Evolutionary conservation across 2,329 filamentous ascomycete species (phyloP).

Genomic region (Hymenoscyphus salicellus): DNA sequence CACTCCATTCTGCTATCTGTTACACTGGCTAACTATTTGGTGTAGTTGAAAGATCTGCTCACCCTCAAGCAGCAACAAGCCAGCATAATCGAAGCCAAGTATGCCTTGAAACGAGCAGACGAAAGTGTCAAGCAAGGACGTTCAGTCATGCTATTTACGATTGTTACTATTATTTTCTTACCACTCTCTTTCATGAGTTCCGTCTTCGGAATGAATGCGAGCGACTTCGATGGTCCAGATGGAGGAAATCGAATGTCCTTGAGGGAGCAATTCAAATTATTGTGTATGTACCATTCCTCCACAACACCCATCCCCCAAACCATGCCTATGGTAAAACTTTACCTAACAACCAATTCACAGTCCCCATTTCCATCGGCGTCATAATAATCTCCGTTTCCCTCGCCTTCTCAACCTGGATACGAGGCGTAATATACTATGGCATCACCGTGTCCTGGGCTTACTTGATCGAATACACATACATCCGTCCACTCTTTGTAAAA

Average conservation of each 20-base stretch:
- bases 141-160: slow-evolving; percentile 25
- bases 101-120: slow-evolving; percentile 40
- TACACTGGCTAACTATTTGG: not conserved
- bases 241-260: slow-evolving; percentile 15
- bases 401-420: slow-evolving; percentile 18
- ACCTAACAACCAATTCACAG: slow-evolving; percentile 6
- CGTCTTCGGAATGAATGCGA: slow-evolving; percentile 23
- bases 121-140: slow-evolving; percentile 42
- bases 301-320: not conserved
- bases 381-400: slow-evolving; percentile 13
- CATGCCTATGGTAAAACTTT: too few species aligned
- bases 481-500: not conserved
- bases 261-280: slow-evolving; percentile 13
- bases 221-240: slow-evolving; percentile 8
- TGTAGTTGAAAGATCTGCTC: slow-evolving; percentile 36
- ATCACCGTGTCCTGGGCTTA: slow-evolving; percentile 5
- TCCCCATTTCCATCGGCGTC: slow-evolving; percentile 16
- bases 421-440: slow-evolving; percentile 9
- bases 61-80: slow-evolving; percentile 47
- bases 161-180: slow-evolving; percentile 23
- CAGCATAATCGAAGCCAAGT: slow-evolving; percentile 43
- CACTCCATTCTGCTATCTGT: not conserved
- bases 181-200: slow-evolving; percentile 25
- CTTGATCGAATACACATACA: slow-evolving; percentile 8
- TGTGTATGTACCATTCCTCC: slow-evolving; percentile 17